Conservation (phyloP, 2,329 filamentous ascomycete genomes). For the Metarhizium brunneum region DNA sequence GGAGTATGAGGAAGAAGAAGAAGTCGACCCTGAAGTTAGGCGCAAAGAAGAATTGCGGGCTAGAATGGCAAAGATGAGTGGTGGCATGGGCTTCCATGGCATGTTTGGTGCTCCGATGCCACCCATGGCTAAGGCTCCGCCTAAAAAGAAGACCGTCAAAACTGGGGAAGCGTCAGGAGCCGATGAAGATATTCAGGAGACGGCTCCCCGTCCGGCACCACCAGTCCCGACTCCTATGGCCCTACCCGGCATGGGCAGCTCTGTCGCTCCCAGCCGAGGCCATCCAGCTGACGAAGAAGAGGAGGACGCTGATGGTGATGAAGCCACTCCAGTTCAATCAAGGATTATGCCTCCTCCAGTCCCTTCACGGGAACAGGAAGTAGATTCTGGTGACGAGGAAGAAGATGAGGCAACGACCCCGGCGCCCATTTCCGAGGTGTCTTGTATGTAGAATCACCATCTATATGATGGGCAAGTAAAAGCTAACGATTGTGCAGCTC, state of each 20-base stretch:
- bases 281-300: conserved; percentile 16
- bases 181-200: conserved; percentile 35
- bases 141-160: conserved; percentile 41
- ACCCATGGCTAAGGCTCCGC: conserved; percentile 39
- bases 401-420: conserved; percentile 26
- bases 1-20: conserved; percentile 67
- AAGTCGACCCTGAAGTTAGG: conserved; percentile 77
- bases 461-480: not conserved
- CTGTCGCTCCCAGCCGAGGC: conserved; percentile 34
- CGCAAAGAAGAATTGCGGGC: conserved; percentile 83
- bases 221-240: conserved; percentile 52
- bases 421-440: conserved; percentile 16
- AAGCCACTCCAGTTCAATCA: conserved; percentile 8
- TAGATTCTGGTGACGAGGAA: conserved; percentile 22
- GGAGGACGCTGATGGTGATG: conserved; percentile 1
- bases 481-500: conserved; percentile 22
- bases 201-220: conserved; percentile 34
- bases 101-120: conserved; percentile 76
- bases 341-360: conserved; percentile 20
- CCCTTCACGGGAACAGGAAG: conserved; percentile 16
- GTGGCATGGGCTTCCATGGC: conserved; percentile 91
- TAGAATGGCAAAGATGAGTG: conserved; percentile 97
- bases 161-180: conserved; percentile 26
- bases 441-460: conserved; percentile 7
- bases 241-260: conserved; percentile 63